Conservation (phyloP, 768 basidiomycete species). For the Artomyces pyxidatus region DNA sequence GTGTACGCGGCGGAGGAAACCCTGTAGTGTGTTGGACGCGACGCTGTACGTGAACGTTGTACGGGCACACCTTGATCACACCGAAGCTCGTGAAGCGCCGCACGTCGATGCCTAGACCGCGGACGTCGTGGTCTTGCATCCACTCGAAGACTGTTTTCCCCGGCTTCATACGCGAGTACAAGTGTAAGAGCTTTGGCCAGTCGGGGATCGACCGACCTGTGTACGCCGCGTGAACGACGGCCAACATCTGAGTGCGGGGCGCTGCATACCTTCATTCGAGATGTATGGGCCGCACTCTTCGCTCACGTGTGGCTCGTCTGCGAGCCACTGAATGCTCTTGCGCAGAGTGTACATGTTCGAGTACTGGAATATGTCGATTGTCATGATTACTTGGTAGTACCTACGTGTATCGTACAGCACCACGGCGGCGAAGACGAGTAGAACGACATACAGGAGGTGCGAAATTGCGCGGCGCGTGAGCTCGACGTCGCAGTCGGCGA, state of each 20-base stretch:
- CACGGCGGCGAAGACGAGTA: neutral
- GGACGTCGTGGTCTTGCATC: conserved; percentile 72
- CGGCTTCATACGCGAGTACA: conserved; percentile 81
- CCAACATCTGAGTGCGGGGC: no score
- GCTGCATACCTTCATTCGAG: conserved; percentile 54
- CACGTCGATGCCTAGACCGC: conserved; percentile 73
- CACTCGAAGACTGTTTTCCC: conserved; percentile 82
- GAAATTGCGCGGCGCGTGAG: conserved; percentile 82
- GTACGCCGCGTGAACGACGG: neutral
- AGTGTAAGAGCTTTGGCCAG: conserved; percentile 79
- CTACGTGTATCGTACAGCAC: conserved; percentile 29
- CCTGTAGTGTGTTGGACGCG: conserved; percentile 31
- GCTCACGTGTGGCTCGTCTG: conserved; percentile 74
- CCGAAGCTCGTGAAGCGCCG: conserved; percentile 96
- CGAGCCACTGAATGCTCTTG: conserved; percentile 81
- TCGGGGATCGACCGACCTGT: conserved; percentile 57
- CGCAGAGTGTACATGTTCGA: conserved; percentile 95
- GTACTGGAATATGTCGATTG: conserved; percentile 94
- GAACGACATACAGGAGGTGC: conserved; percentile 70
- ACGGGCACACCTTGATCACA: conserved; percentile 76
- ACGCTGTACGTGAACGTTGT: neutral
- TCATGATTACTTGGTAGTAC: conserved; percentile 96
- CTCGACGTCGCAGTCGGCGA: conserved; percentile 82
- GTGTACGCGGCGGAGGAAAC: conserved; percentile 87
- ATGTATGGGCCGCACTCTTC: conserved; percentile 92